Evolutionary conservation across 1,284 basidiomycete genomes (phyloP).

Genomic region (Cutaneotrichosporon spelunceum): DNA sequence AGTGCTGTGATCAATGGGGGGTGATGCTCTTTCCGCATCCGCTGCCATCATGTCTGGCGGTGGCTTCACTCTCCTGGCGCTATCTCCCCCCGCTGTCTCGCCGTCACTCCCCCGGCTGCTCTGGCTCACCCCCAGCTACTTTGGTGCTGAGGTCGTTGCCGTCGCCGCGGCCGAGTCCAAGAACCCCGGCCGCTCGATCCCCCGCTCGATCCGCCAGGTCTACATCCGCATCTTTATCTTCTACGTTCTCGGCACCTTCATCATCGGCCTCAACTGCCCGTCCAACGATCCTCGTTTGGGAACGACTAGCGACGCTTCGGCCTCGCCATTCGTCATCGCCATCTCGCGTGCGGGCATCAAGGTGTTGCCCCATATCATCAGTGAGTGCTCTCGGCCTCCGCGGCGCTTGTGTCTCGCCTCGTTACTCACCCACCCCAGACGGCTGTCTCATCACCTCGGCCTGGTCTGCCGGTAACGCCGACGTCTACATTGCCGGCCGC

Average conservation of each 20-base stretch:
- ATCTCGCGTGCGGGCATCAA: constrained; percentile 47
- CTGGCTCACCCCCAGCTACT: constrained; percentile 4
- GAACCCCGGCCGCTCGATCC: constrained; percentile 69
- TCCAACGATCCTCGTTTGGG: constrained; percentile 23
- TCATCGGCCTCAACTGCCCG: constrained; percentile 23
- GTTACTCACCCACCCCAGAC: constrained; percentile 8
- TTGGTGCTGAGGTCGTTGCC: constrained; percentile 39
- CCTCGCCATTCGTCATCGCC: constrained; percentile 39
- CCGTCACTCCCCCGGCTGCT: too few species aligned
- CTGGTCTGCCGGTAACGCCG: constrained; percentile 45
- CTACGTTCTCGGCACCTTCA: constrained; percentile 43
- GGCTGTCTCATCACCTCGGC: constrained; percentile 45
- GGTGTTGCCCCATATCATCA: constrained; percentile 45
- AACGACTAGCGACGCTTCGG: constrained; percentile 19
- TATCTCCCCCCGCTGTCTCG: too few species aligned
- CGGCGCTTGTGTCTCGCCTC: too few species aligned
- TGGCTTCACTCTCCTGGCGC: too few species aligned
- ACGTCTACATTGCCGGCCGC: constrained; percentile 34
- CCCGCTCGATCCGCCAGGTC: constrained; percentile 69
- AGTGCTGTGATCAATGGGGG: constrained; percentile 11
- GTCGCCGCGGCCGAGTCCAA: constrained; percentile 43
- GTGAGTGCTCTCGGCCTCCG: not conserved
- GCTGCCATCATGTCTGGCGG: not conserved
- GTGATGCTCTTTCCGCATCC: not conserved
- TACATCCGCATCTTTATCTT: constrained; percentile 69